Base-by-base conservation (phyloP, 2,329 filamentous ascomycete genomes). In the Diaporthe citri region DNA sequence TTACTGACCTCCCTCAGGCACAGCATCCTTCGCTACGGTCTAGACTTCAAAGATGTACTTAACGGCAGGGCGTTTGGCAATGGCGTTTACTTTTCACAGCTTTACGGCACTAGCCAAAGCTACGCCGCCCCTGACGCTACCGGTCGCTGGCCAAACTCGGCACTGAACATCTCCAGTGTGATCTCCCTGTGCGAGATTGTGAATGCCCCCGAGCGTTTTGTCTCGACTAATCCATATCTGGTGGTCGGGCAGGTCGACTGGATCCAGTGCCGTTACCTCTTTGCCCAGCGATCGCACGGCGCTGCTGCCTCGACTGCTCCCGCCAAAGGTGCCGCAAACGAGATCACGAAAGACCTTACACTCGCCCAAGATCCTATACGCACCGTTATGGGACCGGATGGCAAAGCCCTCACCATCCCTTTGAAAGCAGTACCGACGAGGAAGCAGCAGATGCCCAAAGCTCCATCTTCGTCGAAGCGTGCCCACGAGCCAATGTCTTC, bases 261-360 rank as follows among this genome's bases (percentile, higher is more conserved):
- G 96, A 95, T 97, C 75, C 95, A 97, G 80, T 95, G 95, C 36
- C 90, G 95, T 57, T 98, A 97, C 82, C 87, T 98, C 2, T 94
- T 98, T 78, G 90, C 87, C 28, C 71, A 78, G 20, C 69, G 10
- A 34, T 31, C 22, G 20, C 25, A 39, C n/a, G 31, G 15, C n/a
- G 28, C 9, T 10, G 64, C n/a, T 7, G 31, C n/a, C 46, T 25
- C 31, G 34, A 20, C 64, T 39, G 34, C 4, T 55, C 9, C 20
- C 48, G 13, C 22, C 10, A 28, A n/a, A 41, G 15, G 6, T 55
- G 20, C 60, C 41, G 28, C 15, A 34, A 8, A 48, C 39, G 25
- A 34, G 2, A 41, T 41, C 13, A 31, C 55, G 31, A 60, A 48
- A 4, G 13, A 46, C 20, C 9, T 28, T 8, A 7, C 22, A 28